phyloP scores from a whole-genome alignment of 129 eudicot genomes.

The Artemisia tridentata region DNA sequence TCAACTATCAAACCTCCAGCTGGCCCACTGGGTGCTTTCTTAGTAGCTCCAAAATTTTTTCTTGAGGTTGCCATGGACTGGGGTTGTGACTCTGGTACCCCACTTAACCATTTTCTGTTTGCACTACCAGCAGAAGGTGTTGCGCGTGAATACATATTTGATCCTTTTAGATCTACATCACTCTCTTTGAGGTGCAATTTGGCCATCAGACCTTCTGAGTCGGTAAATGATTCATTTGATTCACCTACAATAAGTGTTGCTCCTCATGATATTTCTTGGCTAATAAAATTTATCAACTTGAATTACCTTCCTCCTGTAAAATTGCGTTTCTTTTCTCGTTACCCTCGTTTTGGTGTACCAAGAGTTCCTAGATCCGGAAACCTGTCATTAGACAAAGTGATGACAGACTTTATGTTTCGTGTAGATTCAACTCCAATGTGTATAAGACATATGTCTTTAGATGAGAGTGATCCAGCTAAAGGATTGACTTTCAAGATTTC shows the following conservation, averaged over 20 bases:
- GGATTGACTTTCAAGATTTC: constrained; percentile 72
- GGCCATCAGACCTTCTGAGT: constrained; percentile 57
- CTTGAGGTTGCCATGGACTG: constrained; percentile 85
- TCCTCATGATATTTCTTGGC: constrained; percentile 87
- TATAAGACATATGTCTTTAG: constrained; percentile 72
- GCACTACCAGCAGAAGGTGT: constrained; percentile 80
- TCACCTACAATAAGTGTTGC: constrained; percentile 68
- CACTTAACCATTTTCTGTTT: constrained; percentile 81
- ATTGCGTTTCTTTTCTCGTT: constrained; percentile 84
- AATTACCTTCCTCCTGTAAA: constrained; percentile 77
- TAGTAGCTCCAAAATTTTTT: constrained; percentile 61
- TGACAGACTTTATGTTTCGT: constrained; percentile 89
- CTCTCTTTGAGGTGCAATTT: constrained; percentile 73
- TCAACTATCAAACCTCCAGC: constrained; percentile 55
- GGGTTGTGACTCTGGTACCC: constrained; percentile 91
- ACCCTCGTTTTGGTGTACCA: constrained; percentile 94
- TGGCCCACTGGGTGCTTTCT: constrained; percentile 47
- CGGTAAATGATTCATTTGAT: constrained; percentile 31
- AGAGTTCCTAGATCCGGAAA: constrained; percentile 91
- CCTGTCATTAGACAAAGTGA: constrained; percentile 77
- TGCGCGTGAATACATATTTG: constrained; percentile 64
- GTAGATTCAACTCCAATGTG: constrained; percentile 72
- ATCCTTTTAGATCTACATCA: constrained; percentile 85
- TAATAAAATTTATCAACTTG: constrained; percentile 67
- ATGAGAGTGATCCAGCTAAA: constrained; percentile 86